A percentile compares a stretch with the other conserved stretches of the same genome.
Evolutionary conservation across 2,329 filamentous ascomycete species (phyloP).

Genomic region (Penicillium corylophilum): DNA sequence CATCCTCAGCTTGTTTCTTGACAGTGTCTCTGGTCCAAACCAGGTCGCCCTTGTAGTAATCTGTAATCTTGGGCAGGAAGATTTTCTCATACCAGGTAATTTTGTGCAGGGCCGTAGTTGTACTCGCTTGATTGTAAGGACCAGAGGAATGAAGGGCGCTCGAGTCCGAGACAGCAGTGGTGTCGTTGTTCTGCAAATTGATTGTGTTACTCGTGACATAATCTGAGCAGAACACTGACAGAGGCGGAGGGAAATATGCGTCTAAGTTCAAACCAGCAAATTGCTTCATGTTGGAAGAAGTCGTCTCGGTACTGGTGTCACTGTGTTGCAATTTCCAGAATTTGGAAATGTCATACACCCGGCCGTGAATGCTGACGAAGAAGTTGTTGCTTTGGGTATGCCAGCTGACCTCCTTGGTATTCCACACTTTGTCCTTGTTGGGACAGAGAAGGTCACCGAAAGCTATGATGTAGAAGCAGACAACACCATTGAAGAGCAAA

Average conservation of each 20-base stretch:
- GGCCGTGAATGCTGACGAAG: conserved; percentile 82
- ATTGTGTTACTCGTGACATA: conserved; percentile 63
- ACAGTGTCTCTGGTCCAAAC: conserved; percentile 67
- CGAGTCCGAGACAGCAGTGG: conserved; percentile 59
- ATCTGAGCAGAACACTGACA: conserved; percentile 70
- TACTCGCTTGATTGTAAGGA: conserved; percentile 53
- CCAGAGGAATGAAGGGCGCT: conserved; percentile 72
- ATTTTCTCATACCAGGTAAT: conserved; percentile 72
- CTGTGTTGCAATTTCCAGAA: conserved; percentile 87
- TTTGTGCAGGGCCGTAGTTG: conserved; percentile 58
- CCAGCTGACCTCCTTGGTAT: conserved; percentile 62
- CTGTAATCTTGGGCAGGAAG: conserved; percentile 76
- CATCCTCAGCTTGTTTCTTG: conserved; percentile 62
- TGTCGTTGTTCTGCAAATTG: conserved; percentile 55
- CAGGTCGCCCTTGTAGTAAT: conserved; percentile 83
- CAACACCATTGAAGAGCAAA: conserved; percentile 71
- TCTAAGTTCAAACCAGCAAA: conserved; percentile 79
- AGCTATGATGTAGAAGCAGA: conserved; percentile 89
- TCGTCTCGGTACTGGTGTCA: conserved; percentile 64
- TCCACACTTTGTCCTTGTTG: conserved; percentile 89
- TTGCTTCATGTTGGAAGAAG: conserved; percentile 65
- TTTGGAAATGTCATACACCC: conserved; percentile 86
- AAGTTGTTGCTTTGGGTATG: conserved; percentile 76
- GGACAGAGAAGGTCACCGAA: conserved; percentile 87
- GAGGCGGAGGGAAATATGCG: conserved; percentile 78